A percentile compares a stretch with the other conserved stretches of the same genome.
Conservation (phyloP, 345 rosid genomes). For the Erodium maritimum region DNA sequence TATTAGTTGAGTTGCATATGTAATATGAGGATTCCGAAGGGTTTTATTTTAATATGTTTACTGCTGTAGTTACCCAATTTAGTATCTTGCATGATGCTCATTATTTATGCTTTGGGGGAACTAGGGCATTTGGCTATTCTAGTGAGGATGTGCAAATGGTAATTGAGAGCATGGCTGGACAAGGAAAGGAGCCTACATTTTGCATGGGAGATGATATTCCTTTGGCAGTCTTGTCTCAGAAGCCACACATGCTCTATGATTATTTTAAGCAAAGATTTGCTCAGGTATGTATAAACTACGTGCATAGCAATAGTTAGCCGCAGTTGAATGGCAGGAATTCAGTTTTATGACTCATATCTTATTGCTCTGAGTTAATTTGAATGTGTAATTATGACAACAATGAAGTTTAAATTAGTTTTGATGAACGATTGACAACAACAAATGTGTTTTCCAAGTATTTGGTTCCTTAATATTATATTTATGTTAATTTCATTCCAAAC, state of each 20-base stretch:
- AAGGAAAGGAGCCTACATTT: slow-evolving; percentile 97
- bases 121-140: slow-evolving; percentile 93
- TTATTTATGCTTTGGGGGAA: slow-evolving; percentile 15
- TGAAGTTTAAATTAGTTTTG: too few relatives aligned
- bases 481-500: not conserved
- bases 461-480: not conserved
- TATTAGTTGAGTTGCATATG: too few relatives aligned
- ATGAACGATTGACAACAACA: not conserved
- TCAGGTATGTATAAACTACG: slow-evolving; percentile 41
- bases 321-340: not conserved
- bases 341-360: not conserved
- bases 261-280: slow-evolving; percentile 99
- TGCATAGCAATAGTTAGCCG: not conserved
- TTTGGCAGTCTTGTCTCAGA: slow-evolving; percentile 74
- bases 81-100: slow-evolving; percentile 7
- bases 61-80: not conserved
- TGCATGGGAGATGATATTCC: slow-evolving; percentile 98
- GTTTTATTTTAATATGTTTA: too few relatives aligned
- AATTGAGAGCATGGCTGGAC: slow-evolving; percentile 91
- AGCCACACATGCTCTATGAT: slow-evolving; percentile 86
- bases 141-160: slow-evolving; percentile 99
- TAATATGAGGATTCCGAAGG: too few relatives aligned
- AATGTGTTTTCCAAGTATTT: not conserved
- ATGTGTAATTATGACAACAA: not conserved
- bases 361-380: not conserved